Base-by-base conservation (phyloP, 2,329 filamentous ascomycete genomes). In the Lachnum nothofagi region DNA sequence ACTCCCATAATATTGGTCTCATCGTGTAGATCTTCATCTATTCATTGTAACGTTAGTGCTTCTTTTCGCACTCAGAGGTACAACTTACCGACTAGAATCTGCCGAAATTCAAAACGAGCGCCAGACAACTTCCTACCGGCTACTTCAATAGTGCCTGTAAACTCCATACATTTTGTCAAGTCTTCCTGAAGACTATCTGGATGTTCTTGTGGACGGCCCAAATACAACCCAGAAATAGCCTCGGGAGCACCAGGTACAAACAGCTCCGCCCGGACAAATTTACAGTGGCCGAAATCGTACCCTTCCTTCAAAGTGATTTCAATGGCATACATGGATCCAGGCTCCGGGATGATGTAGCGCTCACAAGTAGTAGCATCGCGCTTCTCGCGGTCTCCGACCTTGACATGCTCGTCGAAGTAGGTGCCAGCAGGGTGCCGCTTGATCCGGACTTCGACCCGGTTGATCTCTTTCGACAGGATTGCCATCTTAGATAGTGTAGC, bases 311-410 rank as follows among this genome's bases (percentile, higher is more conserved):
- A 22, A 6, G 39, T 50, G 3, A 49, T 20, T 4, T 48, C 27
- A 29, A 52, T 23, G 0, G 12, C 16, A 24, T 37, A 55, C 2
- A 2, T 17, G 2, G 19, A 20, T 3, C 37, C 46, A 2, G 43
- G 37, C n/a, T 55, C 49, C 2, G 46, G 6, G 12, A 48, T 12
- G 4, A 55, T 49, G 8, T 52, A 52, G 19, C 46, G 23, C 9
- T 54, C 34, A 20, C 34, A 41, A 5, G 4, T 8, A 5, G 17
- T n/a, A 29, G 29, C 46, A n/a, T 42, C 17, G 6, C 7, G 39
- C 8, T 33, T 44, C 8, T 42, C 42, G 3, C 10, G 6, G 4
- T 47, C 44, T 40, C 47, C 35, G 5, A 50, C 3, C 14, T 42
- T 49, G 24, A 52, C 23, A 41, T 39, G 35, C 19, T 49, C 52